Conservation (phyloP, 768 basidiomycete species). For the Suillus ampliporus region DNA sequence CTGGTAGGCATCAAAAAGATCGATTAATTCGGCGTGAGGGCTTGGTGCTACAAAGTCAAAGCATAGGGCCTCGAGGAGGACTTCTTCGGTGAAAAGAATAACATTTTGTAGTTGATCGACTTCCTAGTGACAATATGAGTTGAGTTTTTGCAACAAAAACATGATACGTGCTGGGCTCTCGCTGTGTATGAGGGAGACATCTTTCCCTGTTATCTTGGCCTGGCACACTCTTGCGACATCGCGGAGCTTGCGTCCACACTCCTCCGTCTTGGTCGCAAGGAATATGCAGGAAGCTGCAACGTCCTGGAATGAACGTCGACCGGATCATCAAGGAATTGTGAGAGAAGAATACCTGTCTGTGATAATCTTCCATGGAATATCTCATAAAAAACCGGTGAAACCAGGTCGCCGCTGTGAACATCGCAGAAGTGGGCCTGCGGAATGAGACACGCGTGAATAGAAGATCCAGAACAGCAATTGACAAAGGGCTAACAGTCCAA, state of each 20-base stretch:
- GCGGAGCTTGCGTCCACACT: constrained; percentile 85
- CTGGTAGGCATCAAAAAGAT: constrained; percentile 66
- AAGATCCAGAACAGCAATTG: constrained; percentile 17
- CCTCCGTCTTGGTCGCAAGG: constrained; percentile 90
- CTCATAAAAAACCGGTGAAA: constrained; percentile 93
- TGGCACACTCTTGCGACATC: constrained; percentile 81
- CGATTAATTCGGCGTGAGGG: constrained; percentile 77
- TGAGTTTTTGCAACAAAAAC: constrained; percentile 7
- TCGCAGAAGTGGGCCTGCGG: constrained; percentile 74
- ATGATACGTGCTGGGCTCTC: constrained; percentile 64
- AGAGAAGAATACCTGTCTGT: constrained; percentile 60
- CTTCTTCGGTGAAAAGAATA: constrained; percentile 79
- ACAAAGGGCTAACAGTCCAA: constrained; percentile 65
- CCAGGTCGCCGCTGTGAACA: constrained; percentile 89
- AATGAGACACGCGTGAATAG: constrained; percentile 19
- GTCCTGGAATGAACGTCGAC: constrained; percentile 51
- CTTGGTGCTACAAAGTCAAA: constrained; percentile 84
- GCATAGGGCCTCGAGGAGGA: constrained; percentile 80
- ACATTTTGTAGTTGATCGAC: constrained; percentile 71
- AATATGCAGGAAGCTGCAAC: constrained; percentile 88
- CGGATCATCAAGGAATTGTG: constrained; percentile 11
- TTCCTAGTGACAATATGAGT: constrained; percentile 52
- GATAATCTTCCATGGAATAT: constrained; percentile 81
- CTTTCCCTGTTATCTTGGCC: constrained; percentile 65
- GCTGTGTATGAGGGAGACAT: constrained; percentile 59